Evolutionary conservation across 1,284 basidiomycete genomes (phyloP).

Genomic region (Ustanciosporium gigantosporum): DNA sequence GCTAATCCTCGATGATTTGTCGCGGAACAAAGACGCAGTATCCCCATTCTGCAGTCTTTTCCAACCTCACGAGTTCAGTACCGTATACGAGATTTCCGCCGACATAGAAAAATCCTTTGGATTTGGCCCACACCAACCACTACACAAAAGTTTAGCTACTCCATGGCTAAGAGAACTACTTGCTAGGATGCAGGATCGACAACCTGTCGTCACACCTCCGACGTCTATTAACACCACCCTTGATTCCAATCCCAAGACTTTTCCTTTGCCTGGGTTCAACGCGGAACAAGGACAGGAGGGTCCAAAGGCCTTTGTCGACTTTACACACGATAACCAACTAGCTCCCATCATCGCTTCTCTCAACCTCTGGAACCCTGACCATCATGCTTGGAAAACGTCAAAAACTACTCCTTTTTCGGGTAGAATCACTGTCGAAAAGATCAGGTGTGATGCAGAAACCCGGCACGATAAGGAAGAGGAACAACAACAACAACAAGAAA

Average conservation of each 20-base stretch:
- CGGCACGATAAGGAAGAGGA: too few relatives aligned
- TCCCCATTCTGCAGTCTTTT: constrained; percentile 26
- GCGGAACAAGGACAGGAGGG: constrained; percentile 2
- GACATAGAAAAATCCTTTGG: constrained; percentile 31
- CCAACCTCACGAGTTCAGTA: constrained; percentile 8
- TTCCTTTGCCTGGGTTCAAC: constrained; percentile 8
- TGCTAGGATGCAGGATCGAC: constrained; percentile 9
- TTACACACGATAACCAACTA: constrained; percentile 42
- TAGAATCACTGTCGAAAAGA: constrained; percentile 22
- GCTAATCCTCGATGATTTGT: background rate
- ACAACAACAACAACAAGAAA: constrained; percentile 3
- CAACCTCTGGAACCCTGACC: constrained; percentile 4
- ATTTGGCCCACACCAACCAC: constrained; percentile 17
- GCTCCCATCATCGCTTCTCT: constrained; percentile 32
- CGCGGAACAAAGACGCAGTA: constrained; percentile 14
- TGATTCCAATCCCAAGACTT: constrained; percentile 6
- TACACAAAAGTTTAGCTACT: constrained; percentile 20
- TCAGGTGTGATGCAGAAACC: constrained; percentile 6
- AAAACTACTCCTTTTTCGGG: constrained; percentile 30
- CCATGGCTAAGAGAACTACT: constrained; percentile 31
- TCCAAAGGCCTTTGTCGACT: constrained; percentile 22
- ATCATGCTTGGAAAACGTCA: constrained; percentile 17
- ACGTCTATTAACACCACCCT: constrained; percentile 40
- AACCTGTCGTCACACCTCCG: constrained; percentile 19
- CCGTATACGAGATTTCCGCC: constrained; percentile 22